Base-by-base conservation (phyloP, 2,329 filamentous ascomycete species). In the Ophioceras dolichostomum region DNA sequence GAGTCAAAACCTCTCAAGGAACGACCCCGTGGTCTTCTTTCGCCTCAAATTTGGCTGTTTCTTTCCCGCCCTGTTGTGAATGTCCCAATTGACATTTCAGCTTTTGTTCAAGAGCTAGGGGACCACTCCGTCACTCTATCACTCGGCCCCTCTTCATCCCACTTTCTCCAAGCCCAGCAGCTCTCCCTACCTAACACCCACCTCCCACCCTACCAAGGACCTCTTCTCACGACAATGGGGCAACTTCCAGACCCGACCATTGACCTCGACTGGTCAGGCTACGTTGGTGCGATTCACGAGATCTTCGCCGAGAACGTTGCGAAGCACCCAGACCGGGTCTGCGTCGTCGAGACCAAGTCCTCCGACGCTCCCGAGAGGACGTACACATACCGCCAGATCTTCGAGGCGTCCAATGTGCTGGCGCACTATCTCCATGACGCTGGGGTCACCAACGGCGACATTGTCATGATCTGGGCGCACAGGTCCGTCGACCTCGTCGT, bases 391-490 rank as follows among this genome's bases (percentile, higher is more conserved):
- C 67, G 67, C 45, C 84, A 94, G 51, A 94, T 96, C 52, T 72
- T 87, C 52, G 82, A 94, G 61, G 79, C 81, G 0, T 82, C 84
- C 21, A 93, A 93, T 54, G 68, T 76, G 14, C 58, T 95, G 6
- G 83, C 86, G 17, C 78, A 94, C 59, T 74, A 94, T 52, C 68
- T 95, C 16, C 72, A 82, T 38, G 67, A 79, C 36, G 69, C 76
- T 49, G 87, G 88, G 40, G 68, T 86, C 44, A 68, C 77, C 41
- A 67, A 76, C 47, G 87, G 86, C 8, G 87, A 96, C 53, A 87
- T 94, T 3, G 86, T 94, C 49, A 94, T 94, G 84, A 83, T 91
- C 44, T 95, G 79, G 53, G 85, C 85, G 39, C 74, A 94, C 59
- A 76, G 88, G 40, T 77, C 77, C 19, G 87, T 94, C 24, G 69